Evolutionary conservation across 495 filamentous ascomycete genomes (phyloP), one percentile per base, ranked within the genome.

Genomic region (Astrothelium subdiscretum): DNA sequence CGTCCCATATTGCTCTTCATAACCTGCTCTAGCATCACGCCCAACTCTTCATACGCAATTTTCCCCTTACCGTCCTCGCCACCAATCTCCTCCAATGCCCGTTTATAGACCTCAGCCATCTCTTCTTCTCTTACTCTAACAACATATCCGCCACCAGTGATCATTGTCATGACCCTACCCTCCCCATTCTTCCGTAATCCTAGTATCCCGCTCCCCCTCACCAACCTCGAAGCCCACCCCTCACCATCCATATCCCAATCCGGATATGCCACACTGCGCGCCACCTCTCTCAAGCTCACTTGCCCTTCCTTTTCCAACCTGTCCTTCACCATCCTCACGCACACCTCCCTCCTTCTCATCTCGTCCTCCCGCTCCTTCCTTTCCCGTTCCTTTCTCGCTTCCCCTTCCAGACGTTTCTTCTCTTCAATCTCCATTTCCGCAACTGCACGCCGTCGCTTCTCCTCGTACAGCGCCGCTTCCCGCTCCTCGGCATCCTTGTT

Each of bases 381-480:
- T 62, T 73, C 69, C 65, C 67, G 63, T 42, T 72, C 69, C 43
- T 65, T 65, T 59, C 65, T 65, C 22, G 60, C 44, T 57, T 75
- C 72, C 38, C 66, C 65, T 65, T 74, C 76, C 22, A 29, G 32
- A 15, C 70, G 66, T 32, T 64, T 63, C 62, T 58, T 67, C 48
- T 65, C 72, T 15, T 66, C 65, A 29, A 80, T 71, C 59, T 75
- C 76, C 57, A 72, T 65, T 57, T 79, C 78, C 8, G 67, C 64
- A 3, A 70, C 69, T 10, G 70, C 68, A 3, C 78, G 62, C 38
- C 78, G 67, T 35, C 68, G 68, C 40, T 71, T 72, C 67, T 78
- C 79, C 18, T 71, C 72, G 1, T 59, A 29, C 3, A 73, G 66
- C 20, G 68, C 73, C 6, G 72, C 69, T 8, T 79, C 76, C 3